A percentile compares a stretch with the other conserved stretches of the same genome.
Evolutionary conservation across 371 early-diverging fungal genomes (phyloP).

Genomic region (Entomophthora muscae): DNA sequence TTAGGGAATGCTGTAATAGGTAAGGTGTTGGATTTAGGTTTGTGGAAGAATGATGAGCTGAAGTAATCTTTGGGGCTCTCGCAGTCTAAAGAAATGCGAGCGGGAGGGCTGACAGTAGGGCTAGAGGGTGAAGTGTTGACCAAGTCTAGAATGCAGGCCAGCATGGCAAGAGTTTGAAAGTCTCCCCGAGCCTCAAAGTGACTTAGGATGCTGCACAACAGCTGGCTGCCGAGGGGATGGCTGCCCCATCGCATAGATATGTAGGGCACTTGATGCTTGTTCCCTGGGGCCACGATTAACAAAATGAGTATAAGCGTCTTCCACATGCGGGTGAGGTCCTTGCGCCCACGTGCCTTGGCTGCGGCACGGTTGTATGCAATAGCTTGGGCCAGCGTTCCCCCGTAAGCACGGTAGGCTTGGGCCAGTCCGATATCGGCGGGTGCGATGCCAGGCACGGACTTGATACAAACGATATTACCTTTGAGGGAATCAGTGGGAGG

Average conservation of each 20-base stretch:
- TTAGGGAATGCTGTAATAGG: background rate
- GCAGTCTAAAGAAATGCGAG: background rate
- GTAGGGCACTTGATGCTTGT: background rate
- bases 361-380: background rate
- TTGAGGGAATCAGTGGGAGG: background rate
- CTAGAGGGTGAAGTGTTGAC: constrained; percentile 9
- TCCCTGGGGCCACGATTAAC: background rate
- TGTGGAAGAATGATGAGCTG: background rate
- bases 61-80: constrained; percentile 9
- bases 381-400: background rate
- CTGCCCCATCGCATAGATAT: constrained; percentile 29
- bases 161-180: constrained; percentile 65
- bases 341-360: constrained; percentile 15
- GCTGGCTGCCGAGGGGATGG: constrained; percentile 47
- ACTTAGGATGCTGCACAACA: constrained; percentile 39
- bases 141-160: constrained; percentile 49
- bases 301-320: background rate
- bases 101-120: constrained; percentile 10
- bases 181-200: constrained; percentile 51
- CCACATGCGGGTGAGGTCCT: constrained; percentile 18
- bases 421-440: background rate
- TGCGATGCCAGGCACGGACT: background rate
- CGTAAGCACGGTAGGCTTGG: background rate
- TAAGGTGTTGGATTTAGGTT: background rate
- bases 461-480: background rate